A percentile compares a stretch with the other conserved stretches of the same genome.
Conservation (phyloP, 1,284 basidiomycete species). For the Trametes polyzona region DNA sequence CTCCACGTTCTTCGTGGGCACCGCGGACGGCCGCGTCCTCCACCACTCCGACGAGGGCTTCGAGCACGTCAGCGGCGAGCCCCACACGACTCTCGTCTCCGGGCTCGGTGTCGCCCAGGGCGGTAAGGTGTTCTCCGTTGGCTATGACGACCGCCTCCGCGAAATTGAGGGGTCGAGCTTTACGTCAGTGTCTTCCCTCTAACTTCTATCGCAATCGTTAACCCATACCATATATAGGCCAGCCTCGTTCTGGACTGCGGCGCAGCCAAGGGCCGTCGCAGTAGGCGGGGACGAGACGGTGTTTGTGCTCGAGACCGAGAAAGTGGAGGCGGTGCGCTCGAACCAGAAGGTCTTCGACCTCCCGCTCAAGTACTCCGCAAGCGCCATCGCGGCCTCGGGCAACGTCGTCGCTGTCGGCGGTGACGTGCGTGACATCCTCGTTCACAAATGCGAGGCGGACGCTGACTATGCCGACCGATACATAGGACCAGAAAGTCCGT, state of each 20-base stretch:
- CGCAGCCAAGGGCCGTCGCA: slow-evolving; percentile 80
- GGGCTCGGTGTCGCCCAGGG: slow-evolving; percentile 58
- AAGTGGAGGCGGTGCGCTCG: slow-evolving; percentile 69
- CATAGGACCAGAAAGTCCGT: slow-evolving; percentile 74
- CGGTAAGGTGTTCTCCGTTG: slow-evolving; percentile 68
- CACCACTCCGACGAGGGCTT: slow-evolving; percentile 61
- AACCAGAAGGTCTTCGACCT: slow-evolving; percentile 69
- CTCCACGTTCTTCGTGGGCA: slow-evolving; percentile 79
- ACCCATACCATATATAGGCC: slow-evolving; percentile 39
- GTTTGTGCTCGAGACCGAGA: slow-evolving; percentile 71
- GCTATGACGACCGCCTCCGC: slow-evolving; percentile 81
- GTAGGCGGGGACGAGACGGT: slow-evolving; percentile 65
- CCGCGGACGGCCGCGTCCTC: slow-evolving; percentile 82
- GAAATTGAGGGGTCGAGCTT: slow-evolving; percentile 63
- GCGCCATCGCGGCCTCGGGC: slow-evolving; percentile 57
- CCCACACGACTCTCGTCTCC: slow-evolving; percentile 76
- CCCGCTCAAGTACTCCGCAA: slow-evolving; percentile 56
- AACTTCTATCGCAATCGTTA: not conserved
- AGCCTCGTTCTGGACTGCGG: slow-evolving; percentile 48
- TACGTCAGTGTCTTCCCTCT: slow-evolving; percentile 49
- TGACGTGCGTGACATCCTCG: slow-evolving; percentile 53
- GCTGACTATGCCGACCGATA: not conserved
- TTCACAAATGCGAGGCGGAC: not conserved
- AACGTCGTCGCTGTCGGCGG: slow-evolving; percentile 72
- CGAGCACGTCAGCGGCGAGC: slow-evolving; percentile 58